Conservation (phyloP, 2,329 filamentous ascomycete genomes). For the Macroventuria anomochaeta region DNA sequence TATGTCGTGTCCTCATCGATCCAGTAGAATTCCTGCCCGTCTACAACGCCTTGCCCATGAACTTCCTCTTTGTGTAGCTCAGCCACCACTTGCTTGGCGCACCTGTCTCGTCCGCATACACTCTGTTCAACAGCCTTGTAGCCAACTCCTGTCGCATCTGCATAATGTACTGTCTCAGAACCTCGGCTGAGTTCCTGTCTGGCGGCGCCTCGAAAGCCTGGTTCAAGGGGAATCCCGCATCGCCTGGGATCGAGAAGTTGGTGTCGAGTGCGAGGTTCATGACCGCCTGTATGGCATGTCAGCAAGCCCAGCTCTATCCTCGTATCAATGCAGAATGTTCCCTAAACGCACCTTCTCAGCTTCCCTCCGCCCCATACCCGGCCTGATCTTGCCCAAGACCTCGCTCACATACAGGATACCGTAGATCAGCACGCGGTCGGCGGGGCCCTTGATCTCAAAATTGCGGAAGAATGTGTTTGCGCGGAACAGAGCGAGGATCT, state of each 20-base stretch:
- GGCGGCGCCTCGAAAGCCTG: slow-evolving; percentile 93
- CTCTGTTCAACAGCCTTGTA: slow-evolving; percentile 77
- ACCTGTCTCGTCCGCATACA: slow-evolving; percentile 76
- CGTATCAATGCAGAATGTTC: background rate
- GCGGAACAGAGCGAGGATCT: slow-evolving; percentile 89
- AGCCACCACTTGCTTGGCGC: slow-evolving; percentile 88
- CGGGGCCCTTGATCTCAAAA: slow-evolving; percentile 97
- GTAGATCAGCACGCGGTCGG: slow-evolving; percentile 93
- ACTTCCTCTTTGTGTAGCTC: slow-evolving; percentile 98
- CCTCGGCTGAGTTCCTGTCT: slow-evolving; percentile 88
- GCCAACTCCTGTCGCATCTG: slow-evolving; percentile 95
- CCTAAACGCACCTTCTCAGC: slow-evolving; percentile 65
- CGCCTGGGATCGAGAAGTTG: slow-evolving; percentile 93
- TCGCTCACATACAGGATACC: slow-evolving; percentile 95
- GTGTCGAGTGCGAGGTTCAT: slow-evolving; percentile 89
- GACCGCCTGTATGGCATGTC: slow-evolving; percentile 65
- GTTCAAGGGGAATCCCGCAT: slow-evolving; percentile 91
- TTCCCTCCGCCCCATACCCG: slow-evolving; percentile 69
- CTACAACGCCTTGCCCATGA: slow-evolving; percentile 83
- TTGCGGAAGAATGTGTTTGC: slow-evolving; percentile 99
- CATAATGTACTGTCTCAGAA: slow-evolving; percentile 83
- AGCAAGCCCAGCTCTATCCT: background rate
- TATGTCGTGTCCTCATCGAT: background rate
- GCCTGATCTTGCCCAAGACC: slow-evolving; percentile 85
- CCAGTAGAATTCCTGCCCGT: background rate